Evolutionary conservation across 2,329 filamentous ascomycete species (phyloP).

Genomic region (Blumeriella jaapii): DNA sequence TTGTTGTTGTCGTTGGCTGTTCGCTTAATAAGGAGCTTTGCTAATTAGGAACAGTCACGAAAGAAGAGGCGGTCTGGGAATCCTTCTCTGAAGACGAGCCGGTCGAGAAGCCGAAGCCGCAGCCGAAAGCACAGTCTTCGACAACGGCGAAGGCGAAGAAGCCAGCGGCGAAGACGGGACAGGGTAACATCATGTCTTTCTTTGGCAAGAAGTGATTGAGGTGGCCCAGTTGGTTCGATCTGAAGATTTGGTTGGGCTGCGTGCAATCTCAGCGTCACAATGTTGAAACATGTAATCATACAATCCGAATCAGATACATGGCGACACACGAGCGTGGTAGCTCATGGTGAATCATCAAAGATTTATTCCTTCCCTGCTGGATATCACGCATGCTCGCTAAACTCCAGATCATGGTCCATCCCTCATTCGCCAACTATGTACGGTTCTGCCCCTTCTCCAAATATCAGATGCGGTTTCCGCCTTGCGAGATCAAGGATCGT

Average conservation of each 20-base stretch:
- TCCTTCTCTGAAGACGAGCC: slow-evolving; percentile 87
- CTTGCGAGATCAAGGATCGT: slow-evolving; percentile 83
- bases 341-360: too few relatives aligned
- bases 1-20: too few relatives aligned
- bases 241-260: not conserved
- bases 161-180: slow-evolving; percentile 43
- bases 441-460: slow-evolving; percentile 49
- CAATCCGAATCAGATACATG: not conserved
- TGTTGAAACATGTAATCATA: too few relatives aligned
- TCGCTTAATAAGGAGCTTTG: slow-evolving; percentile 4
- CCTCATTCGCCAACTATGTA: slow-evolving; percentile 34
- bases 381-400: not conserved
- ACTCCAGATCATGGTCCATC: not conserved
- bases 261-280: not conserved
- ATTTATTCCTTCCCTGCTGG: too few relatives aligned
- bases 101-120: slow-evolving; percentile 43
- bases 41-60: slow-evolving; percentile 51
- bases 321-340: too few relatives aligned
- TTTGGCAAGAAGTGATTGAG: slow-evolving; percentile 61
- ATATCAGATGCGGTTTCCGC: slow-evolving; percentile 79
- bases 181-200: slow-evolving; percentile 86
- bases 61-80: slow-evolving; percentile 78
- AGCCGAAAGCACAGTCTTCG: slow-evolving; percentile 29
- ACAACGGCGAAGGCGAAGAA: slow-evolving; percentile 42
- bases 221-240: not conserved